These are phyloP conservation scores for Truncatella angustata DNA, from an alignment of 2,329 filamentous ascomycete genomes.

Conservation along the genomic window DNA sequence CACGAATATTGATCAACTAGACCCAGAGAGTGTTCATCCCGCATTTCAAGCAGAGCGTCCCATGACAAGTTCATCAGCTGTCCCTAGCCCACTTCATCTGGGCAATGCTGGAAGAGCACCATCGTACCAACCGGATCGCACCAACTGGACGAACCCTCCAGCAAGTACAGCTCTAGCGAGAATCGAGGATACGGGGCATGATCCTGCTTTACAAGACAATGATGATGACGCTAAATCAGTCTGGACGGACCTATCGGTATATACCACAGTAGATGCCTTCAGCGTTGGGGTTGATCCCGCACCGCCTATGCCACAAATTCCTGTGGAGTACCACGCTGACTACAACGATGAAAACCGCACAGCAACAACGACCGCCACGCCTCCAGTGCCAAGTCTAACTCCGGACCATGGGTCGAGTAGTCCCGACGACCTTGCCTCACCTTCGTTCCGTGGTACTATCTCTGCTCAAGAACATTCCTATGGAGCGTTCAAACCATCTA, in stretches of 20 bases:
- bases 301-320: constrained; percentile 1
- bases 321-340: not conserved
- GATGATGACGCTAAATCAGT: not conserved
- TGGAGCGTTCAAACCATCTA: too few relatives aligned
- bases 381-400: not conserved
- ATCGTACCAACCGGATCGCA: not conserved
- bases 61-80: not conserved
- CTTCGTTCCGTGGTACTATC: not conserved
- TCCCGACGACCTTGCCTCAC: not conserved
- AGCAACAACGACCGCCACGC: not conserved
- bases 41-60: not conserved
- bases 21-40: not conserved
- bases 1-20: not conserved
- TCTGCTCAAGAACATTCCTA: too few relatives aligned
- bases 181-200: not conserved
- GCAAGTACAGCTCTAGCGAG: too few relatives aligned
- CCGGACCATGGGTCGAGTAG: not conserved
- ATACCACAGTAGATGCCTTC: constrained; percentile 1
- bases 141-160: too few relatives aligned
- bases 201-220: not conserved
- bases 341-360: not conserved
- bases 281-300: not conserved
- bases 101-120: not conserved
- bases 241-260: not conserved
- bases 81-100: not conserved